These are phyloP conservation scores for Cicer yamashitae DNA, from an alignment of 306 rosid species.

Conservation along the genomic window DNA sequence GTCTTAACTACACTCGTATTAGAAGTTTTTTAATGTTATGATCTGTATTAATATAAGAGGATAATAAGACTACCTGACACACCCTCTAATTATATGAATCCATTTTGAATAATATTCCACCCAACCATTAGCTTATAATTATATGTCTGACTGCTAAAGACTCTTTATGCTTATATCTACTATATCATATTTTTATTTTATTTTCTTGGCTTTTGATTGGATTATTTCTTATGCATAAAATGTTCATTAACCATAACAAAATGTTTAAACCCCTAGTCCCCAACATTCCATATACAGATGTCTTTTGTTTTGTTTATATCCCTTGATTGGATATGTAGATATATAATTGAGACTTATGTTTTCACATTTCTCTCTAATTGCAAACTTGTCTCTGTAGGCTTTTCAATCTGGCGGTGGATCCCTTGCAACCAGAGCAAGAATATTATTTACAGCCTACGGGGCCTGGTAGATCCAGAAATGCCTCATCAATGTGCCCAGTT, in stretches of 20 bases:
- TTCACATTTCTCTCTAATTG: conserved; percentile 17
- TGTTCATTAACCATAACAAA: background rate
- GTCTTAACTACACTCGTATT: background rate
- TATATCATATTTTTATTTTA: background rate
- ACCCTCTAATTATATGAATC: conserved; percentile 8
- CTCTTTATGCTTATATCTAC: conserved; percentile 1
- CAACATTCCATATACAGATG: background rate
- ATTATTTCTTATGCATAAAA: conserved; percentile 1
- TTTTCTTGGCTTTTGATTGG: conserved; percentile 30
- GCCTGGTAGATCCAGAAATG: conserved; percentile 77
- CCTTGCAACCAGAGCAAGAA: conserved; percentile 91
- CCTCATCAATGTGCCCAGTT: conserved; percentile 87
- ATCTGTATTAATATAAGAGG: conserved; percentile 2
- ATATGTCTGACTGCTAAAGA: background rate
- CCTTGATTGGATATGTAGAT: conserved; percentile 22
- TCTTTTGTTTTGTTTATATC: conserved; percentile 19
- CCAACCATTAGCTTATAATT: conserved; percentile 1
- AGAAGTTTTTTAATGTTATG: conserved; percentile 6
- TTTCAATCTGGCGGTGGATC: conserved; percentile 81
- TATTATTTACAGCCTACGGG: conserved; percentile 86
- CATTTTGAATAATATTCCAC: conserved; percentile 22
- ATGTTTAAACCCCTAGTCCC: conserved; percentile 9
- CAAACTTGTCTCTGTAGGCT: conserved; percentile 64
- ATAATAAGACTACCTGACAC: conserved; percentile 8
- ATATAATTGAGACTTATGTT: conserved; percentile 29